Conservation (phyloP, 768 basidiomycete species). For the Mycena floridula region DNA sequence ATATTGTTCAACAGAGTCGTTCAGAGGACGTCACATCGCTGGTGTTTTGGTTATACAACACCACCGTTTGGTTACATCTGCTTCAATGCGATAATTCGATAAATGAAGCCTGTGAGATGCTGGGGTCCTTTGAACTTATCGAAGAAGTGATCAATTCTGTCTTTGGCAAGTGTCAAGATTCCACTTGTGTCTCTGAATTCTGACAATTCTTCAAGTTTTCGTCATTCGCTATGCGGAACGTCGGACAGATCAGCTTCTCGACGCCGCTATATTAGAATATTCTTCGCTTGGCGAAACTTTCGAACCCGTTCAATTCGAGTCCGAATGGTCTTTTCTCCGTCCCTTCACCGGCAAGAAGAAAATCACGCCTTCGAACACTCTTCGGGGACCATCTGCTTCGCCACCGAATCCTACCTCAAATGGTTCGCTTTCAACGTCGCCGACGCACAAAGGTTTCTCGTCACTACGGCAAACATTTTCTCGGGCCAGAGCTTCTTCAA, state of each 20-base stretch:
- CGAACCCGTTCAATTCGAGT: conserved; percentile 86
- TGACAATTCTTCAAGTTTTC: conserved; percentile 60
- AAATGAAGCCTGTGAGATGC: conserved; percentile 72
- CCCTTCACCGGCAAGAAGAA: conserved; percentile 65
- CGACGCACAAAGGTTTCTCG: conserved; percentile 50
- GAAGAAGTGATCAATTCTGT: conserved; percentile 94
- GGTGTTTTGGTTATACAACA: conserved; percentile 94
- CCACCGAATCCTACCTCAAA: conserved; percentile 24
- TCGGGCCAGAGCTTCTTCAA: conserved; percentile 40
- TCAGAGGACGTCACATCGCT: conserved; percentile 82
- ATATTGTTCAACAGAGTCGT: conserved; percentile 45
- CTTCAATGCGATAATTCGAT: conserved; percentile 81
- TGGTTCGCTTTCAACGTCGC: conserved; percentile 34
- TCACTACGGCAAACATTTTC: conserved; percentile 65
- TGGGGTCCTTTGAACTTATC: conserved; percentile 79
- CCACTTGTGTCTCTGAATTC: conserved; percentile 1
- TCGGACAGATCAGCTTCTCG: conserved; percentile 81
- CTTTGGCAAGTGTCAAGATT: conserved; percentile 53
- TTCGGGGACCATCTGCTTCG: conserved; percentile 14
- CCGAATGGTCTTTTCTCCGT: conserved; percentile 91
- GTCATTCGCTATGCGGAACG: conserved; percentile 90
- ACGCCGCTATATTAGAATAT: conserved; percentile 77
- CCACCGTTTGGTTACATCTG: conserved; percentile 85
- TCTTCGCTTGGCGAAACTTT: conserved; percentile 72
- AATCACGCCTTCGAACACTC: conserved; percentile 17